Base-by-base conservation (phyloP, 1,284 basidiomycete species). In the Pholiota adiposa region DNA sequence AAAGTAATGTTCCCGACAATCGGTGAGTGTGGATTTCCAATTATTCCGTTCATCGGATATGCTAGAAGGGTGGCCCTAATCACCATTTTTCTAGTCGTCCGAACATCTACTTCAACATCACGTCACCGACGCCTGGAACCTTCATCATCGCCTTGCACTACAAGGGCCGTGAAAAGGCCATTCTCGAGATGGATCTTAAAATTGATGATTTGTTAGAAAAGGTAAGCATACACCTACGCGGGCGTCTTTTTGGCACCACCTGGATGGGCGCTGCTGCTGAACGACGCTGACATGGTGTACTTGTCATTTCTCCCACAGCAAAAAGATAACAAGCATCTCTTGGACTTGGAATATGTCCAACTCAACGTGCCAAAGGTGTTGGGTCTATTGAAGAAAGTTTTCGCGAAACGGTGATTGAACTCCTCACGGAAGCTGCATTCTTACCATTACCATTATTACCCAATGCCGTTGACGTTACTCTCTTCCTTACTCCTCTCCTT, bases 101-200 rank as follows among this genome's bases (percentile, higher is more conserved):
- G 44, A 97, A 97, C 75, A 98, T 98, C 69, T 99, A 95, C 79
- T 99, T 99, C 86, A 97, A 97, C 73, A 95, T 99, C 74, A 94
- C 92, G 23, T 98, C 96, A 25, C 97, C 97, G 1, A 94, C 94
- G 6, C 97, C 97, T 0, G 97, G 97, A 43, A 98, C 97, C 9
- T 99, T 98, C 75, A 95, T 99, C 73, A 99, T 99, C 67, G 96
- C 97, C 7, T 80, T 99, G 55, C 96, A 98, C 77, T 99, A 98
- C 82, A 98, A 98, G 77, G 96, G 96, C 36, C 86, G 97, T n/a
- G 96, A 98, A 71, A 98, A 98, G 80, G 96, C 97, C 18, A 98
- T 99, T 68, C 83, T 99, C 49, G 97, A 99, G 83, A 99, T 99
- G 96, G 97, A 99, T 77, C 84, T 99, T 62, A 99, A 98, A 81